A percentile compares a stretch with the other conserved stretches of the same genome.
These are phyloP conservation scores for Kalanchoe fedtschenkoi DNA, from an alignment of 164 flowering plant species.

Conservation along the genomic window DNA sequence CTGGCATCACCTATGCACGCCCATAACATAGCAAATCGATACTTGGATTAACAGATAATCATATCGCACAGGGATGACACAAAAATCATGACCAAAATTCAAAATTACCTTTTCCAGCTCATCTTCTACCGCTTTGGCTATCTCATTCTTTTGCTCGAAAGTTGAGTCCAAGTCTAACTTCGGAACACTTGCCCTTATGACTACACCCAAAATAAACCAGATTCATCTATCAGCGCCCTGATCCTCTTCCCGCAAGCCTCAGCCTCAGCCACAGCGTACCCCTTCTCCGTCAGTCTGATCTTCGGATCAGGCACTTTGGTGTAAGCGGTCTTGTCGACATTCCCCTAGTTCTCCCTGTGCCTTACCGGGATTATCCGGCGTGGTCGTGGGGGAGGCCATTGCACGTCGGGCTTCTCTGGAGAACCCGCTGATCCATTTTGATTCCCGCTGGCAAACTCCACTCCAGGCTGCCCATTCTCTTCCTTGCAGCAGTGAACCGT, in stretches of 20 bases:
- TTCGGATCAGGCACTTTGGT: conserved; percentile 53
- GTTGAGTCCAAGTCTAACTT: too few relatives aligned
- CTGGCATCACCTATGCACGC: conserved; percentile 63
- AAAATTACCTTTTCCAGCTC: too few relatives aligned
- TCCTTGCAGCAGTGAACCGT: conserved; percentile 23
- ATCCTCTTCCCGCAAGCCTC: conserved; percentile 40
- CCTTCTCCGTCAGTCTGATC: conserved; percentile 48
- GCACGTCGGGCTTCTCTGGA: conserved; percentile 17
- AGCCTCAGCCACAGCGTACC: conserved; percentile 37
- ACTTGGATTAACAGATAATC: too few relatives aligned
- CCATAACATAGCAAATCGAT: conserved; percentile 2
- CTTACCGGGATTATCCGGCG: conserved; percentile 63
- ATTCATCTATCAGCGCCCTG: conserved; percentile 35
- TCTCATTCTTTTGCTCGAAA: too few relatives aligned
- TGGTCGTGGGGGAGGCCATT: conserved; percentile 42
- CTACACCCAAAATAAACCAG: conserved; percentile 22
- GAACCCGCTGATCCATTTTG: conserved; percentile 16
- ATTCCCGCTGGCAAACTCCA: background rate
- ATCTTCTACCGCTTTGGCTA: too few relatives aligned
- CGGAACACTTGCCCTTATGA: too few relatives aligned
- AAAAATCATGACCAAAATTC: too few relatives aligned
- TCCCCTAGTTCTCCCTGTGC: conserved; percentile 69
- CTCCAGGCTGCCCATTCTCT: conserved; percentile 6
- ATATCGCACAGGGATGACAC: too few relatives aligned
- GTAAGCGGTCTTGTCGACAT: conserved; percentile 47